These are phyloP conservation scores for Cystobasidium pallidum DNA, from an alignment of 1,284 basidiomycete species.

Conservation along the genomic window DNA sequence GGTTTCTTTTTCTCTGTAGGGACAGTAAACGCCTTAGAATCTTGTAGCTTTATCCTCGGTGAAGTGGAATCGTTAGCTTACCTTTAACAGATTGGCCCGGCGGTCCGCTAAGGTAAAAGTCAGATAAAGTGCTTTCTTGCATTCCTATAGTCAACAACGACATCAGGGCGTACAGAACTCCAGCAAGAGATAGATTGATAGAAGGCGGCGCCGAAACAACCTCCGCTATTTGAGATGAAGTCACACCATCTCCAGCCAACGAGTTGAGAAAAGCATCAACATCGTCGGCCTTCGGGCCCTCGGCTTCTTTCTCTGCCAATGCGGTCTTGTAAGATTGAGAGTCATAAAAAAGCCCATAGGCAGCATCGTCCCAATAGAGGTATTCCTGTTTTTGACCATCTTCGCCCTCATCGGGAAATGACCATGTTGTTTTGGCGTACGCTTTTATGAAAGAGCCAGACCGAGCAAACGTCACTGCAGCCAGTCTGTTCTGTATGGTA, in stretches of 20 bases:
- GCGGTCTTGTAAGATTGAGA: conserved; percentile 26
- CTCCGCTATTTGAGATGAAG: background rate
- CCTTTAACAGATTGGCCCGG: conserved; percentile 17
- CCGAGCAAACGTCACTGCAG: conserved; percentile 86
- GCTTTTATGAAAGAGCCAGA: conserved; percentile 55
- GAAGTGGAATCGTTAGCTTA: background rate
- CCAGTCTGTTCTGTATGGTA: conserved; percentile 78
- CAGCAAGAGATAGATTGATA: conserved; percentile 29
- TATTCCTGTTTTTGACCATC: conserved; percentile 39
- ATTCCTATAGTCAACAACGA: background rate
- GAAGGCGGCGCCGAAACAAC: conserved; percentile 16
- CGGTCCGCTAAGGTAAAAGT: conserved; percentile 25
- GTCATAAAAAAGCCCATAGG: conserved; percentile 30
- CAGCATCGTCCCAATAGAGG: conserved; percentile 47
- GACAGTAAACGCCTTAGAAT: background rate
- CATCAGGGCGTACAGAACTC: conserved; percentile 33
- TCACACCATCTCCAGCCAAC: conserved; percentile 45
- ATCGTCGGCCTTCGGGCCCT: conserved; percentile 48
- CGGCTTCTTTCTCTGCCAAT: conserved; percentile 3
- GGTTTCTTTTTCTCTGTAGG: conserved; percentile 66
- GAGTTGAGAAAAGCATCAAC: conserved; percentile 52
- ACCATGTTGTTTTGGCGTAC: conserved; percentile 41
- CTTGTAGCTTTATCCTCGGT: background rate
- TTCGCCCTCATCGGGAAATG: conserved; percentile 28
- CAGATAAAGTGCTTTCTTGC: conserved; percentile 2